phyloP scores from a whole-genome alignment of 108 stramenopile species.

The Nitzschia sp. region DNA sequence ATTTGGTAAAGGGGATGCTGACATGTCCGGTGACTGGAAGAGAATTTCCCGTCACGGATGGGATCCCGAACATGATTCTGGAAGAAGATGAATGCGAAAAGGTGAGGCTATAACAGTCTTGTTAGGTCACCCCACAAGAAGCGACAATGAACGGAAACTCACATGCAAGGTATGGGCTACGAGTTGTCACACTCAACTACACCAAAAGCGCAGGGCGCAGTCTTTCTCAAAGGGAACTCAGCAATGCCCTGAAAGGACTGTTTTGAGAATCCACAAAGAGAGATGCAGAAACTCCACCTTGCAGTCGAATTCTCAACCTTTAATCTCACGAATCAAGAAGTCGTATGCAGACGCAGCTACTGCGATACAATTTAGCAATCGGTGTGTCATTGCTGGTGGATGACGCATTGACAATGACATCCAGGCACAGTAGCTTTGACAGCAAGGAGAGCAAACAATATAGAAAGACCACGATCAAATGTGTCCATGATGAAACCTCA shows the following conservation, averaged over 20 bases:
- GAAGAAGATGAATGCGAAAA: conserved; percentile 84
- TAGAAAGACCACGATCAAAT: neutral
- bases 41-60: conserved; percentile 90
- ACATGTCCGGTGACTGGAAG: conserved; percentile 90
- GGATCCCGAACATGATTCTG: conserved; percentile 90
- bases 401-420: neutral
- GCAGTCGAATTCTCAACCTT: neutral
- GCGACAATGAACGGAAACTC: neutral
- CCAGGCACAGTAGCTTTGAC: neutral
- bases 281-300: neutral
- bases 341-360: neutral
- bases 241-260: neutral
- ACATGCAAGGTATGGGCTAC: neutral
- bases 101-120: conserved; percentile 30
- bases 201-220: neutral
- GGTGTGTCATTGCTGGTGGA: neutral
- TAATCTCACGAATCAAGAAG: neutral
- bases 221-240: neutral
- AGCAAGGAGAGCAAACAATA: neutral
- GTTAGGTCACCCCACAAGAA: no score
- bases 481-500: no score
- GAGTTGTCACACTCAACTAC: neutral
- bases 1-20: conserved; percentile 89
- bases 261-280: neutral
- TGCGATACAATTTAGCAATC: neutral